These are phyloP conservation scores for Ascoidea asiatica DNA, from an alignment of 805 yeast genomes.

Conservation along the genomic window DNA sequence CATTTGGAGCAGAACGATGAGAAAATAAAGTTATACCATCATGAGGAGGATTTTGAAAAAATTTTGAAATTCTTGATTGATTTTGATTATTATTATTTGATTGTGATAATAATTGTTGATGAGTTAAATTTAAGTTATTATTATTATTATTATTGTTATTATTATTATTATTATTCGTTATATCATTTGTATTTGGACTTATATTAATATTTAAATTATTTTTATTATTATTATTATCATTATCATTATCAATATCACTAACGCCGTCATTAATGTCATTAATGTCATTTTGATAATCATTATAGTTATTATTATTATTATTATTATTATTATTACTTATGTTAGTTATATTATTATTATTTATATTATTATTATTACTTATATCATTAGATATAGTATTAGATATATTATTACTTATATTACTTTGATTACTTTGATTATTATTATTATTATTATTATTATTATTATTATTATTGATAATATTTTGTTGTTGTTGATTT, in stretches of 20 bases:
- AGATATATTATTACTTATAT: conserved; percentile 3
- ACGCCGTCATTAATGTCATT: too few relatives aligned
- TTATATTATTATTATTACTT: too few relatives aligned
- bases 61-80: conserved; percentile 50
- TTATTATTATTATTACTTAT: too few relatives aligned
- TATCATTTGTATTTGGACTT: conserved; percentile 1
- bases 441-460: conserved; percentile 2
- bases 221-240: not conserved
- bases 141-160: conserved; percentile 13
- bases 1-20: conserved; percentile 89
- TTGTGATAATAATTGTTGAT: conserved; percentile 13
- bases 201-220: too few relatives aligned
- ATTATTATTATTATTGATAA: conserved; percentile 1
- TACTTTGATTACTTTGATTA: conserved; percentile 2
- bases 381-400: not conserved
- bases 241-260: not conserved
- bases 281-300: too few relatives aligned
- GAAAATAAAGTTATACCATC: conserved; percentile 76
- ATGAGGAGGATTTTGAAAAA: conserved; percentile 62
- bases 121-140: conserved; percentile 7
- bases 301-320: too few relatives aligned
- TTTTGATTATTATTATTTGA: conserved; percentile 21
- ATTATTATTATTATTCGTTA: conserved; percentile 4
- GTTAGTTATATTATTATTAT: too few relatives aligned
- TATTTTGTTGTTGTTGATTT: conserved; percentile 10